phyloP scores from a whole-genome alignment of 2,329 filamentous ascomycete genomes.

The Ophiocordyceps camponoti-leonardi region DNA sequence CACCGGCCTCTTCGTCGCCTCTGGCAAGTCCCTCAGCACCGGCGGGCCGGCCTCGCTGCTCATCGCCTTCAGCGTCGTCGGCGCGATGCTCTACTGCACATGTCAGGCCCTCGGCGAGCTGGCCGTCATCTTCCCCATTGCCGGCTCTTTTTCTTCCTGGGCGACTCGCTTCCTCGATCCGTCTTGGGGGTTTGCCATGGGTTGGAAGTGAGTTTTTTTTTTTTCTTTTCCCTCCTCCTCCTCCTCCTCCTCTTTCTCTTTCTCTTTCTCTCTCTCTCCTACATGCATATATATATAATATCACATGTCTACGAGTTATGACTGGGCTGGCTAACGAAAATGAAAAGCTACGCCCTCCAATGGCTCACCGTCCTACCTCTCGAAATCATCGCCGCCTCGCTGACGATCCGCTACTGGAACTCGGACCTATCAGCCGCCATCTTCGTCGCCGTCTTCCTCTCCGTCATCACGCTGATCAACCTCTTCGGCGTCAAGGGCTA shows the following conservation, averaged over 20 bases:
- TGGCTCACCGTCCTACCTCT: conserved; percentile 74
- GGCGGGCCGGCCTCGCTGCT: conserved; percentile 67
- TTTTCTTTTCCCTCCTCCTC: neutral
- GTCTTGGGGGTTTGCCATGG: conserved; percentile 90
- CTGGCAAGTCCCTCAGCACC: conserved; percentile 48
- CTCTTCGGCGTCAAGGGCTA: conserved; percentile 78
- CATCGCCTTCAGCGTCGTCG: conserved; percentile 64
- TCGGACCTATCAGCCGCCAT: conserved; percentile 45
- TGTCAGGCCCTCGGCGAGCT: conserved; percentile 85
- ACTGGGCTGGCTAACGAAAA: conserved; percentile 1
- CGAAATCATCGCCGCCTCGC: conserved; percentile 73
- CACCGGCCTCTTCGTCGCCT: conserved; percentile 79
- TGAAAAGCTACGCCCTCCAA: conserved; percentile 57
- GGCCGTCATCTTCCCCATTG: conserved; percentile 76
- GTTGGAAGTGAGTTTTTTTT: conserved; percentile 56
- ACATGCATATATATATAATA: too few species aligned
- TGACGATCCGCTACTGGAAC: conserved; percentile 74
- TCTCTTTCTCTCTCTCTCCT: too few species aligned
- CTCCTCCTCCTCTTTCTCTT: neutral
- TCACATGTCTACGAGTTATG: too few species aligned
- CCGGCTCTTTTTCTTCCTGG: conserved; percentile 82
- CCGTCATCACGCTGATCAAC: conserved; percentile 65
- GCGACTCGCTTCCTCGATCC: conserved; percentile 86
- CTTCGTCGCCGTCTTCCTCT: conserved; percentile 70
- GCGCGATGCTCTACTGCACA: conserved; percentile 79